Evolutionary conservation across 768 basidiomycete genomes (phyloP).

Genomic region (Auricularia heimuer): DNA sequence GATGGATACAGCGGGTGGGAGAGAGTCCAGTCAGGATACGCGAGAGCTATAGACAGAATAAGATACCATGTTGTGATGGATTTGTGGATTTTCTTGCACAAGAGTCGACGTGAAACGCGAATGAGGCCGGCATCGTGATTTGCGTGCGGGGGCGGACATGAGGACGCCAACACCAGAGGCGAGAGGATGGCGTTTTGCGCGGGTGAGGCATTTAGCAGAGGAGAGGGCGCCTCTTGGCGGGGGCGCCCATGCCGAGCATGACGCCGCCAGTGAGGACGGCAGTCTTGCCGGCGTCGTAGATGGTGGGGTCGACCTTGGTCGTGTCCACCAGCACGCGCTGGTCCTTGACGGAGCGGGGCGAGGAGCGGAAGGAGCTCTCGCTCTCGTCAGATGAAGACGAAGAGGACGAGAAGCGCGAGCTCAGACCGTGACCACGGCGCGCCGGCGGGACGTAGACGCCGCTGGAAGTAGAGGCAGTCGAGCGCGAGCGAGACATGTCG

Average conservation of each 20-base stretch:
- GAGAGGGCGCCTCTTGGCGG: constrained; percentile 6
- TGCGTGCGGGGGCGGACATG: not conserved
- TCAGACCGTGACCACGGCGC: constrained; percentile 27
- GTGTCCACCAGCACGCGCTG: constrained; percentile 60
- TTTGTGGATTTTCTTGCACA: not conserved
- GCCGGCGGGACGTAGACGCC: constrained; percentile 58
- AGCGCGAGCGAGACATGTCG: constrained; percentile 52
- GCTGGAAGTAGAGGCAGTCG: constrained; percentile 15
- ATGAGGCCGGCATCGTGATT: not conserved
- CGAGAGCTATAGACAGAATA: not conserved
- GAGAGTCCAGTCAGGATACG: not conserved
- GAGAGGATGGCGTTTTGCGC: not conserved
- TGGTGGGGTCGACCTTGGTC: constrained; percentile 68
- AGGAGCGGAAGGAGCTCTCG: constrained; percentile 24
- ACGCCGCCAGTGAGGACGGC: constrained; percentile 81
- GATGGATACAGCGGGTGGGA: constrained; percentile 1
- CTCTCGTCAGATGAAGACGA: constrained; percentile 20
- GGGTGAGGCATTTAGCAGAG: not conserved
- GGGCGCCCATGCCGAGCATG: constrained; percentile 54
- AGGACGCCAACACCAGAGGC: not conserved
- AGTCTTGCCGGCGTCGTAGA: constrained; percentile 73
- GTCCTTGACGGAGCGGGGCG: constrained; percentile 32
- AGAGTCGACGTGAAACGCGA: not conserved
- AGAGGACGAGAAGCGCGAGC: constrained; percentile 34
- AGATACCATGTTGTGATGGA: not conserved